Conservation (phyloP, 1,139 yeast genomes). For the Debaryomyces fabryi region DNA sequence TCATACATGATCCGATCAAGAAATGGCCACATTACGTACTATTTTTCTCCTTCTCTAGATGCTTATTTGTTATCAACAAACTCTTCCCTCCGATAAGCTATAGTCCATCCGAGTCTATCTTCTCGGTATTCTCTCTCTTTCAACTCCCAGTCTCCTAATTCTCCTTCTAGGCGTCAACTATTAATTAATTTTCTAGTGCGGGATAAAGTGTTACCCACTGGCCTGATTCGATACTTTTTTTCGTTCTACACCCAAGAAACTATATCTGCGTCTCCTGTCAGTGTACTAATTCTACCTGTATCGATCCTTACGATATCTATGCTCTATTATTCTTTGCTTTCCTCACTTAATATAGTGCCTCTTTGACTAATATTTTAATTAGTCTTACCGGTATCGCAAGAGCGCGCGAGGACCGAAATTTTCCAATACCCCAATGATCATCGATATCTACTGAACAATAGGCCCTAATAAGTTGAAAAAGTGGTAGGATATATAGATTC, state of each 20-base stretch:
- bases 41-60: not conserved
- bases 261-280: not conserved
- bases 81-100: not conserved
- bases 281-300: not conserved
- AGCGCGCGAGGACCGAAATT: not conserved
- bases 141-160: not conserved
- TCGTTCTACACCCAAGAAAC: not conserved
- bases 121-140: not conserved
- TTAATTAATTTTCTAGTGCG: not conserved
- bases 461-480: not conserved
- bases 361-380: not conserved
- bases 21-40: conserved; percentile 7
- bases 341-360: not conserved
- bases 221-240: not conserved
- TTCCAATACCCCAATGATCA: not conserved
- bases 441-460: not conserved
- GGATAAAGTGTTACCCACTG: not conserved
- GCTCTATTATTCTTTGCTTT: not conserved
- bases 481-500: no score
- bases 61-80: not conserved
- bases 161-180: not conserved
- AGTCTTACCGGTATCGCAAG: not conserved
- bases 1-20: conserved; percentile 40
- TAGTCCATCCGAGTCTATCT: not conserved
- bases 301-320: not conserved